These are phyloP conservation scores for Murraya paniculata DNA, from an alignment of 345 rosid species.

Conservation along the genomic window DNA sequence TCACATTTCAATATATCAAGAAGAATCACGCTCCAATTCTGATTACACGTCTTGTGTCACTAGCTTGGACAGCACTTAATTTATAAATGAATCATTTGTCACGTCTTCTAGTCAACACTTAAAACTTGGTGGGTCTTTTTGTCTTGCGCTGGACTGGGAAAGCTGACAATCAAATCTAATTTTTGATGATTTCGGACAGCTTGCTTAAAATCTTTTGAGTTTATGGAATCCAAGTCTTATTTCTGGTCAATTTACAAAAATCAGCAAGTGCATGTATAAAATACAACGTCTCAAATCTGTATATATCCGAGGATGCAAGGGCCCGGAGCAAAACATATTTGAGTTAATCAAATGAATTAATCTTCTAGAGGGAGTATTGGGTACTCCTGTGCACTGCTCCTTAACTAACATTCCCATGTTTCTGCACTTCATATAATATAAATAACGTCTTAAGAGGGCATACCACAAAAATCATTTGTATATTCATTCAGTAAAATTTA, in stretches of 20 bases:
- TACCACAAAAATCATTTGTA: too few species aligned
- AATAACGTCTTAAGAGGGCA: too few species aligned
- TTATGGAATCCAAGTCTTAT: background rate
- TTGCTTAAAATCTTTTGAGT: background rate
- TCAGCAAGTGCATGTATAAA: background rate
- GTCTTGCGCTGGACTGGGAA: background rate
- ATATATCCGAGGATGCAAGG: background rate
- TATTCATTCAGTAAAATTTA: too few species aligned
- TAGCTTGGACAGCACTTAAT: constrained; percentile 3
- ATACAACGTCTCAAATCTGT: background rate
- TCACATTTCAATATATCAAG: background rate
- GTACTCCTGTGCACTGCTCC: background rate
- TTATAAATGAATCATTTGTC: background rate
- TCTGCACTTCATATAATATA: too few species aligned
- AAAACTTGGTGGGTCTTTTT: background rate
- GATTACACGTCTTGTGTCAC: background rate
- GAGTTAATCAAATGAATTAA: background rate
- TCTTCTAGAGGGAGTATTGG: too few species aligned
- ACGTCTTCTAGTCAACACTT: background rate
- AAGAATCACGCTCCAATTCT: background rate
- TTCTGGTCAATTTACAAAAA: background rate
- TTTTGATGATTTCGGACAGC: background rate
- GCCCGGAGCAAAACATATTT: background rate
- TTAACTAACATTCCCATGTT: too few species aligned
- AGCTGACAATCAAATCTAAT: background rate